Evolutionary conservation across 2,329 filamentous ascomycete species (phyloP).

Genomic region (Colletotrichum costaricense): DNA sequence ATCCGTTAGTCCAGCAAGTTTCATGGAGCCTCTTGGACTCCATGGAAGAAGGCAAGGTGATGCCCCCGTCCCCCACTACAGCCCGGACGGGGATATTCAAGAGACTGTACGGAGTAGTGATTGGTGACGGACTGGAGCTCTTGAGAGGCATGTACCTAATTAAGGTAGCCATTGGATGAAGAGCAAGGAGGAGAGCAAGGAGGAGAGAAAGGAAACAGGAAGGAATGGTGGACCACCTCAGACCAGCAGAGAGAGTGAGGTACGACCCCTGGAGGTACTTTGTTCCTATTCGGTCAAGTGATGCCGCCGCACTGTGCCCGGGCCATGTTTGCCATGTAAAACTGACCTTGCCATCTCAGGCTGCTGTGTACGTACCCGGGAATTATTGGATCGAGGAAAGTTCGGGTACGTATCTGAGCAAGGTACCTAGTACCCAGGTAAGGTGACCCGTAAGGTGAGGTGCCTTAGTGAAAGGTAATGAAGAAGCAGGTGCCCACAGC

Average conservation of each 20-base stretch:
- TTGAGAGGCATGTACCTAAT: not conserved
- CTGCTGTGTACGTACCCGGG: not conserved
- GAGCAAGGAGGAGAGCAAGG: not conserved
- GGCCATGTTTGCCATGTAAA: slow-evolving; percentile 5
- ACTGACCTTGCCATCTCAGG: slow-evolving; percentile 7
- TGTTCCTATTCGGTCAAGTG: not conserved
- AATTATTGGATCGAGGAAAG: no score
- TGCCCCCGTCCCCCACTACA: not conserved
- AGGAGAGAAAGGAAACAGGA: not conserved
- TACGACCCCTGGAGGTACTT: slow-evolving; percentile 2
- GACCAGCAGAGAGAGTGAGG: not conserved
- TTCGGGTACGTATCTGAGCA: no score
- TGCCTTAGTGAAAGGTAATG: not conserved
- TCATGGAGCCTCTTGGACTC: not conserved
- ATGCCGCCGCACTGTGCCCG: slow-evolving; percentile 14
- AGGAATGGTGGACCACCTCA: not conserved
- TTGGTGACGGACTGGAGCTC: not conserved
- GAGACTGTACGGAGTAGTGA: not conserved
- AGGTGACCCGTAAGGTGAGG: not conserved
- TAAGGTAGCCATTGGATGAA: not conserved
- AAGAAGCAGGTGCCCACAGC: not conserved
- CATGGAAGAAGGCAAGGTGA: not conserved
- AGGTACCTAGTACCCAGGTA: no score
- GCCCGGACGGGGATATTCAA: not conserved
- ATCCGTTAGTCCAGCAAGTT: not conserved